These are phyloP conservation scores for Iberis pinnata DNA, from an alignment of 345 rosid genomes.

Conservation along the genomic window DNA sequence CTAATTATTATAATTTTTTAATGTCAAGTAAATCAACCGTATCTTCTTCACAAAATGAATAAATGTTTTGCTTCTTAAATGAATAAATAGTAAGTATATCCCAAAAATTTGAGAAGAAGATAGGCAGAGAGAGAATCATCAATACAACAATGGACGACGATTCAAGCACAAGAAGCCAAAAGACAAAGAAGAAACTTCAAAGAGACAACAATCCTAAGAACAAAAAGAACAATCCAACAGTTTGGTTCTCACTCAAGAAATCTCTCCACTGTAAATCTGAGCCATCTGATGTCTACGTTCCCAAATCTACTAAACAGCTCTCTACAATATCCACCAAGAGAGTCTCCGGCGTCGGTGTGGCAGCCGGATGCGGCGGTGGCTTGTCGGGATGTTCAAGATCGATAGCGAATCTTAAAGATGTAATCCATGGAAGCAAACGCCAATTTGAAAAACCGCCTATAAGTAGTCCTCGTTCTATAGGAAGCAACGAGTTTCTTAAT, in stretches of 20 bases:
- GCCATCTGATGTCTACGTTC: slow-evolving; percentile 53
- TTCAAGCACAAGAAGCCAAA: slow-evolving; percentile 26
- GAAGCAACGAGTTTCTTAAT: slow-evolving; percentile 97
- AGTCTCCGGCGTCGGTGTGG: slow-evolving; percentile 13
- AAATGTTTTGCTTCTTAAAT: background rate
- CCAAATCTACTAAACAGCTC: slow-evolving; percentile 46
- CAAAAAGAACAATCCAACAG: slow-evolving; percentile 32
- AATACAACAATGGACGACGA: slow-evolving; percentile 27
- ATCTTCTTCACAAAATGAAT: no score
- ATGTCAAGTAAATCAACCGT: no score
- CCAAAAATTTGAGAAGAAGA: slow-evolving; percentile 4
- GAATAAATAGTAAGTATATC: slow-evolving; percentile 2
- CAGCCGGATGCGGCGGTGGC: slow-evolving; percentile 37
- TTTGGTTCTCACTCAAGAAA: slow-evolving; percentile 60
- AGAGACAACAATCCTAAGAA: slow-evolving; percentile 16
- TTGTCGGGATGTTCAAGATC: slow-evolving; percentile 99
- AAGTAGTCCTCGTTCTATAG: slow-evolving; percentile 96
- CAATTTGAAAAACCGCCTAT: slow-evolving; percentile 84
- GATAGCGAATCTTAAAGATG: slow-evolving; percentile 94
- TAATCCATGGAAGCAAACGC: slow-evolving; percentile 95
- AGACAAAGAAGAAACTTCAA: slow-evolving; percentile 19
- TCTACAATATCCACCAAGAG: slow-evolving; percentile 54
- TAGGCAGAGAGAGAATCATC: slow-evolving; percentile 12
- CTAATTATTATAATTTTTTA: no score
- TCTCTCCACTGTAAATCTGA: slow-evolving; percentile 62